A percentile compares a stretch with the other conserved stretches of the same genome.
Evolutionary conservation across 352 stramenopile genomes (phyloP).

Genomic region (Phytophthora quininea): DNA sequence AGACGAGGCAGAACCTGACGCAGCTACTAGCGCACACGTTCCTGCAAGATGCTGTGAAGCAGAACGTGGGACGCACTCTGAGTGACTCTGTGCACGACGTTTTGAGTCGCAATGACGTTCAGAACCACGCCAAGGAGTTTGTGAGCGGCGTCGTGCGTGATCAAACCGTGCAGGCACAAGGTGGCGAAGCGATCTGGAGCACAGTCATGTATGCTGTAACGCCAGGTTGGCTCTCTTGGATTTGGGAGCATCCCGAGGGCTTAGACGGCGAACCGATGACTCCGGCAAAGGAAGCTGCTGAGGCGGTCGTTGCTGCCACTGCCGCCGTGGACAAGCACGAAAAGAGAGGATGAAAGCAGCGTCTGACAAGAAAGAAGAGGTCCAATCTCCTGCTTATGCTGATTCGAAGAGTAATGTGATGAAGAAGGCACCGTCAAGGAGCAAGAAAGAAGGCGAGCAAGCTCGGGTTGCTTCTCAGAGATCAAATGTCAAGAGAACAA

Average conservation of each 20-base stretch:
- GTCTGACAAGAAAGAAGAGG: conserved; percentile 5
- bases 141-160: conserved; percentile 80
- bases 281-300: conserved; percentile 30
- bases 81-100: conserved; percentile 77
- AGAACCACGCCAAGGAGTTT: conserved; percentile 87
- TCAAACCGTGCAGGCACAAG: conserved; percentile 80
- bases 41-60: conserved; percentile 69
- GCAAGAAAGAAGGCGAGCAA: background rate
- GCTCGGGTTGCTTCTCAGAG: background rate
- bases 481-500: conserved; percentile 10
- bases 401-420: conserved; percentile 13
- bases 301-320: conserved; percentile 39
- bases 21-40: conserved; percentile 73
- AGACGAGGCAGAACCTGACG: conserved; percentile 58
- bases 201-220: conserved; percentile 85
- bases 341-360: conserved; percentile 28
- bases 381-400: background rate
- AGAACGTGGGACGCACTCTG: conserved; percentile 59
- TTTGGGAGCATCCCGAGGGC: conserved; percentile 52
- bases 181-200: conserved; percentile 80
- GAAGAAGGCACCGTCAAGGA: conserved; percentile 18
- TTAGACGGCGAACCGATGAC: conserved; percentile 10
- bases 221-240: conserved; percentile 76
- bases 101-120: conserved; percentile 73
- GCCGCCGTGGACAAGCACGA: conserved; percentile 38